Evolutionary conservation across 805 yeast species (phyloP).

Genomic region (Ogataea minuta): DNA sequence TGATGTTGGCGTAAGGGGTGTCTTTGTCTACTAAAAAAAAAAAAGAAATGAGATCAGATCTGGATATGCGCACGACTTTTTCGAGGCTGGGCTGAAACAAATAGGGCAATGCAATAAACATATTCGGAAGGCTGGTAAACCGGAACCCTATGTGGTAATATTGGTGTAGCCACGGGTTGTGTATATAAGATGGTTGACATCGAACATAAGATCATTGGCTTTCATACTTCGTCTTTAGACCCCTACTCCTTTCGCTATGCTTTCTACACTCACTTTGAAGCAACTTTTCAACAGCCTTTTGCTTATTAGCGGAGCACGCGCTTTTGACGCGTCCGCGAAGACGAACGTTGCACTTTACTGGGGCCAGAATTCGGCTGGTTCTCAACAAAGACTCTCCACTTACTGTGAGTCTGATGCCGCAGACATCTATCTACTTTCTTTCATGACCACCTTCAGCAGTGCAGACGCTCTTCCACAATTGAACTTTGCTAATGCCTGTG

Average conservation of each 20-base stretch:
- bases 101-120: neutral
- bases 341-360: slow-evolving; percentile 77
- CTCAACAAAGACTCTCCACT: slow-evolving; percentile 42
- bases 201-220: neutral
- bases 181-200: slow-evolving; percentile 1
- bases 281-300: slow-evolving; percentile 15
- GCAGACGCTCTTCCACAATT: slow-evolving; percentile 38
- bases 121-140: neutral
- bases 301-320: slow-evolving; percentile 15
- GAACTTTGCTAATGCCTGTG: slow-evolving; percentile 57
- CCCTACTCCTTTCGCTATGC: slow-evolving; percentile 5
- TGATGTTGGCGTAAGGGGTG: slow-evolving; percentile 9
- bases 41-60: slow-evolving; percentile 4
- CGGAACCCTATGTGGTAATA: slow-evolving; percentile 1
- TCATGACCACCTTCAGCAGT: slow-evolving; percentile 60
- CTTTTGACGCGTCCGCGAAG: slow-evolving; percentile 39
- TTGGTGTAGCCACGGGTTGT: slow-evolving; percentile 3
- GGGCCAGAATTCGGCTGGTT: slow-evolving; percentile 84
- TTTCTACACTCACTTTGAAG: slow-evolving; percentile 8
- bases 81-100: slow-evolving; percentile 10
- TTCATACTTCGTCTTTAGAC: slow-evolving; percentile 5
- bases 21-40: too few species aligned
- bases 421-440: slow-evolving; percentile 71
- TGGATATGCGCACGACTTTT: slow-evolving; percentile 8
- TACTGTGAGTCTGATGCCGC: slow-evolving; percentile 71